These are phyloP conservation scores for Collybia sordida DNA, from an alignment of 768 basidiomycete species.

Conservation along the genomic window DNA sequence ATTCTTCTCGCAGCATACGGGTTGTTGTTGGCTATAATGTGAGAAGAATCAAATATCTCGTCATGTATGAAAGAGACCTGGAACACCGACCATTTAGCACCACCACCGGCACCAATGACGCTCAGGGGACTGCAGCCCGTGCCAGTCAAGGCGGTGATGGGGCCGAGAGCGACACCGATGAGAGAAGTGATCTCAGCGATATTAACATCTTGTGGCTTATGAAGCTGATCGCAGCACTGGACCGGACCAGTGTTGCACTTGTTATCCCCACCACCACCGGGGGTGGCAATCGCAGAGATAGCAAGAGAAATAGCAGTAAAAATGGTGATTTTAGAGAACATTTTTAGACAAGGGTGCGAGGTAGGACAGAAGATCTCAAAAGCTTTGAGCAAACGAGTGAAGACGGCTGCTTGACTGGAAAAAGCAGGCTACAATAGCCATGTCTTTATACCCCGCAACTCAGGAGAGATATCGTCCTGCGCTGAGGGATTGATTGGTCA, in stretches of 20 bases:
- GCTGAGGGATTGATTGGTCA: too few species aligned
- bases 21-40: constrained; percentile 7
- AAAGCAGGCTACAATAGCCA: background rate
- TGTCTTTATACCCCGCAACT: too few species aligned
- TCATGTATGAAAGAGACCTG: background rate
- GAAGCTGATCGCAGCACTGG: constrained; percentile 17
- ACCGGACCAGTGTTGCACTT: constrained; percentile 17
- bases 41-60: background rate
- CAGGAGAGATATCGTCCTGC: too few species aligned
- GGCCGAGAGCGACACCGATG: constrained; percentile 10
- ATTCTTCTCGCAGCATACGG: constrained; percentile 21
- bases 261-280: background rate
- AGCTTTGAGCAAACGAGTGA: background rate
- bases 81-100: constrained; percentile 13
- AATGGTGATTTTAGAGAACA: too few species aligned
- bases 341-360: too few species aligned
- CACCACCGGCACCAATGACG: constrained; percentile 5
- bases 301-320: too few species aligned
- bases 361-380: background rate
- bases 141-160: constrained; percentile 13
- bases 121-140: constrained; percentile 13
- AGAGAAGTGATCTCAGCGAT: constrained; percentile 2
- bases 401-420: background rate
- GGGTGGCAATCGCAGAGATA: too few species aligned
- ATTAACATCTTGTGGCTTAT: background rate